Conservation (phyloP, 352 stramenopile genomes). For the Peronospora farinosa region DNA sequence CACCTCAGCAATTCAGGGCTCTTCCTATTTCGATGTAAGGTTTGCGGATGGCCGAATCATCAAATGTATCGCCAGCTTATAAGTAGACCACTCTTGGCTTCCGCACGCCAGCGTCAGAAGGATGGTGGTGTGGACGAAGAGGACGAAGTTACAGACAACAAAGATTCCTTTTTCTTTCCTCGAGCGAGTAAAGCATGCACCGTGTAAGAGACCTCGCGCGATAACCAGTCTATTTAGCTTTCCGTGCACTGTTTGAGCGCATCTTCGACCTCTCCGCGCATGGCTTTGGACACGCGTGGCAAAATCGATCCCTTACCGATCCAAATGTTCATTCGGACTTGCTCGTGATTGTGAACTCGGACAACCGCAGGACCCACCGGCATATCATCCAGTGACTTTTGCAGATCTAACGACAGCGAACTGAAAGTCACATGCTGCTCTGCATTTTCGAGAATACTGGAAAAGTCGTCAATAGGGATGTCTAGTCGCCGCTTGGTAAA, state of each 20-base stretch:
- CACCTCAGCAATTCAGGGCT: not conserved
- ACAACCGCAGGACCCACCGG: slow-evolving; percentile 56
- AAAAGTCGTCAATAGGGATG: slow-evolving; percentile 41
- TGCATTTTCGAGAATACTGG: slow-evolving; percentile 36
- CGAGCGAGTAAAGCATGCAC: slow-evolving; percentile 43
- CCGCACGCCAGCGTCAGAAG: slow-evolving; percentile 1
- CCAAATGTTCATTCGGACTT: slow-evolving; percentile 73
- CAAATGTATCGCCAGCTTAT: slow-evolving; percentile 6
- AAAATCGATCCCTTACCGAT: slow-evolving; percentile 62
- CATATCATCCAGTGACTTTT: slow-evolving; percentile 29
- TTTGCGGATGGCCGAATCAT: slow-evolving; percentile 47
- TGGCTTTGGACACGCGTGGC: slow-evolving; percentile 68
- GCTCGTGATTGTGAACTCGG: slow-evolving; percentile 31
- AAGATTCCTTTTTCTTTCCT: slow-evolving; percentile 84
- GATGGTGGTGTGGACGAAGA: slow-evolving; percentile 16
- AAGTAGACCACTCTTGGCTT: not conserved
- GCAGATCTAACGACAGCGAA: slow-evolving; percentile 33
- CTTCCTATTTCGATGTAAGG: slow-evolving; percentile 61
- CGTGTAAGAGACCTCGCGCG: slow-evolving; percentile 6
- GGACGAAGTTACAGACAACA: slow-evolving; percentile 37
- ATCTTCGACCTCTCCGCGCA: slow-evolving; percentile 48
- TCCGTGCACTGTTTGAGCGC: slow-evolving; percentile 28
- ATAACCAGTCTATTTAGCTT: slow-evolving; percentile 7
- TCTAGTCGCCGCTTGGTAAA: slow-evolving; percentile 76
- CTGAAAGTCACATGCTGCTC: slow-evolving; percentile 52